Conservation (phyloP, 208 protist species). For the Kentomonas sorsogonicus region DNA sequence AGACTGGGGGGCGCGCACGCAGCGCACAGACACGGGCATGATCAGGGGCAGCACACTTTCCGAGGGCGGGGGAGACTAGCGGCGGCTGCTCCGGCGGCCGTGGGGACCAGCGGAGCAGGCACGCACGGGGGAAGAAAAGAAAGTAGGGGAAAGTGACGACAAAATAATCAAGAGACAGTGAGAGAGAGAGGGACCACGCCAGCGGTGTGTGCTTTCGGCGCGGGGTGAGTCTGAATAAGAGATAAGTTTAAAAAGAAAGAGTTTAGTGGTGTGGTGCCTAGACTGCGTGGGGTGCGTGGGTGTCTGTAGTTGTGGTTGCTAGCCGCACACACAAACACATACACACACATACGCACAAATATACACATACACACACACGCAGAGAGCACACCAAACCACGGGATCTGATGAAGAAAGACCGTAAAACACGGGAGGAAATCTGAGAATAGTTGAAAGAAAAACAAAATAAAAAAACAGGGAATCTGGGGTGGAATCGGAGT, state of each 20-base stretch:
- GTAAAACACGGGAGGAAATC: background rate
- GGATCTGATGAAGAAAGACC: constrained; percentile 6
- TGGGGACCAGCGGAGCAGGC: no score
- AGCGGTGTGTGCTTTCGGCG: background rate
- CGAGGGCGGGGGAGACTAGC: no score
- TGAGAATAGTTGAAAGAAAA: background rate
- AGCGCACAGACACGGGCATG: no score
- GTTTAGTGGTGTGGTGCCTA: no score
- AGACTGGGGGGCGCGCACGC: no score
- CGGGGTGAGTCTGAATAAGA: no score
- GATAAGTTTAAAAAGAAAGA: background rate
- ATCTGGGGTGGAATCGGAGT: no score
- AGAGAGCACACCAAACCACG: background rate
- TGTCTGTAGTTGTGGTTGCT: background rate
- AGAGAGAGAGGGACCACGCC: constrained; percentile 2
- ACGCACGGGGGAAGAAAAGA: no score
- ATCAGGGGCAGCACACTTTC: no score
- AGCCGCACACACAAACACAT: background rate
- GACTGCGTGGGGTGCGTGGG: background rate
- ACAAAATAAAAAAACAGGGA: constrained; percentile 11
- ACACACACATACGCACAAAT: background rate
- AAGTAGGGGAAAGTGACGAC: background rate
- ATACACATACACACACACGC: background rate
- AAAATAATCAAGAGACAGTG: background rate
- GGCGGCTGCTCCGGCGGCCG: no score